Evolutionary conservation across 1,284 basidiomycete genomes (phyloP), one percentile per base, ranked within the genome.

Genomic region (Mycosarcoma maydis): DNA sequence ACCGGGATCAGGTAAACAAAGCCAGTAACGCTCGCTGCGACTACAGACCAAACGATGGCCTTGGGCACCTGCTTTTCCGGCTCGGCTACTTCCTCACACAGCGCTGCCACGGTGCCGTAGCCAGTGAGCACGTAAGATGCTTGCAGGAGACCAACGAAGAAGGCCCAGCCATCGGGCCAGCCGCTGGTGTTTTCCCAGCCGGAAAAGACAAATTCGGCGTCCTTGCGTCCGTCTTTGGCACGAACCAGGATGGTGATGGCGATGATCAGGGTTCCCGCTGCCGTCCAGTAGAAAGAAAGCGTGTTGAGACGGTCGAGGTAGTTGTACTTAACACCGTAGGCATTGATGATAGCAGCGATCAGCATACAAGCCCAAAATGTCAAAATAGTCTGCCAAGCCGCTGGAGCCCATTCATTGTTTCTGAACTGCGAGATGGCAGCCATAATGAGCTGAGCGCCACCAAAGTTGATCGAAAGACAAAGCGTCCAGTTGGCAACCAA

Each of bases 401-500:
- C 48, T 3, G 76, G 75, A 0, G 73, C 39, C 73, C 73, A 78
- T 22, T 73, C 53, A 39, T 78, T 66, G 40, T 70, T 46, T 17
- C 76, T 32, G 37, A 77, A 85, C 20, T 84, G 77, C 27, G 83
- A 84, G 29, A 84, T 82, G 13, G 83, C 84, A 7, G 84, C 83
- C 34, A 85, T 78, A 48, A 85, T 84, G 10, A 85, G 78, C 62
- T 85, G 84, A 16, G 83, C 79, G 8, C 84, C 84, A 3, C 84
- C 84, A 58, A 85, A 85, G 40, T 83, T 83, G 78, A 85, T 85
- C 6, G 84, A 85, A 2, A 84, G 81, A 34, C 71, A 71, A 24
- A 67, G 56, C 16, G 83, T 84, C 82, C 84, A 84, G 67, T 85
- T 85, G 33, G 84, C 85, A 6, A 85, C 83, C 1, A 84, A 73